Percentiles rank a stretch among this genome's conserved stretches.
These are phyloP conservation scores for Plasmodium falciparum DNA, from an alignment of 169 alveolate species.

Conservation along the genomic window DNA sequence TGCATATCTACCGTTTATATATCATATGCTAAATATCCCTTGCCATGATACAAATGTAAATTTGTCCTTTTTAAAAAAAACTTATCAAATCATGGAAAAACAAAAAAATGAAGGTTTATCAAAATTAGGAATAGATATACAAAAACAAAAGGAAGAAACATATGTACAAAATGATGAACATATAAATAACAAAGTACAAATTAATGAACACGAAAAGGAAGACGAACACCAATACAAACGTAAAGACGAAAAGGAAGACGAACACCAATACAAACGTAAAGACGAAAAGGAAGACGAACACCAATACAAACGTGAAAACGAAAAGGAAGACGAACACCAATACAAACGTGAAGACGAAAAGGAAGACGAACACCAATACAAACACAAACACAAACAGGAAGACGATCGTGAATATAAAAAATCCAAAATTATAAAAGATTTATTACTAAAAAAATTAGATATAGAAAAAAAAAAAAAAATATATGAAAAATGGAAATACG, in stretches of 20 bases:
- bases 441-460: conserved; percentile 23
- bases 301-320: not conserved
- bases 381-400: not conserved
- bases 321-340: not conserved
- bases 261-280: not conserved
- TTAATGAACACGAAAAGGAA: not conserved
- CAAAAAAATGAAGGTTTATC: too few relatives aligned
- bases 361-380: not conserved
- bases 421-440: conserved; percentile 27
- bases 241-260: too few relatives aligned
- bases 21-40: too few relatives aligned
- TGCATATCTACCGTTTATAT: too few relatives aligned
- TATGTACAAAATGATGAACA: too few relatives aligned
- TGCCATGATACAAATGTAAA: too few relatives aligned
- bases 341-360: not conserved
- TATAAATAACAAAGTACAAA: too few relatives aligned
- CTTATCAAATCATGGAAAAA: too few relatives aligned
- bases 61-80: too few relatives aligned
- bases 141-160: too few relatives aligned
- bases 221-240: not conserved
- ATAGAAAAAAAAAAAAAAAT: conserved; percentile 15
- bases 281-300: too few relatives aligned
- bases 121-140: too few relatives aligned
- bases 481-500: conserved; percentile 17
- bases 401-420: conserved; percentile 2